phyloP scores from a whole-genome alignment of 2,329 filamentous ascomycete genomes.

The Neofusicoccum sp. region DNA sequence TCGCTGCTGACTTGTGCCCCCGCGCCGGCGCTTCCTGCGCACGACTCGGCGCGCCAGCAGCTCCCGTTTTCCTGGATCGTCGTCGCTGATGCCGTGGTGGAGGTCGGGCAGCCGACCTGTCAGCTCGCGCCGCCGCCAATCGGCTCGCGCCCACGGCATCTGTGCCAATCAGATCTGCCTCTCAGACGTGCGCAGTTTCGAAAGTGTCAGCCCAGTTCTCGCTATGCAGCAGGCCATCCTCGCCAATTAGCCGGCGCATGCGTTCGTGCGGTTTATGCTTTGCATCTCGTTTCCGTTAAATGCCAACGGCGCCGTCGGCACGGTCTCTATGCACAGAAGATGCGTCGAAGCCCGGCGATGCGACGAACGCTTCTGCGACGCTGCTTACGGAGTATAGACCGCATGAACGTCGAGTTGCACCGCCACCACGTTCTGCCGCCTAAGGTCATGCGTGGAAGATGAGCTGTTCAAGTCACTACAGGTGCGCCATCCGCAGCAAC shows the following conservation, averaged over 20 bases:
- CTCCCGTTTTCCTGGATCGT: background rate
- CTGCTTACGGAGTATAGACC: too few relatives aligned
- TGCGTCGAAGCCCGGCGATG: background rate
- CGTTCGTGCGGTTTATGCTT: background rate
- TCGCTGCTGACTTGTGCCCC: background rate
- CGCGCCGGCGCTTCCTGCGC: background rate
- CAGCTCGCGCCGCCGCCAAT: background rate
- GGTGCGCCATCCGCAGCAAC: too few relatives aligned
- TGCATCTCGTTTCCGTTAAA: background rate
- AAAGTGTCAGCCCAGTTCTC: background rate
- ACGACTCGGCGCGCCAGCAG: background rate
- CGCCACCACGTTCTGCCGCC: too few relatives aligned
- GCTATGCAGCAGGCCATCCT: background rate
- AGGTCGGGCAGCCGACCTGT: background rate
- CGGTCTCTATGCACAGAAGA: background rate
- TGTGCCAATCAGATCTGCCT: background rate
- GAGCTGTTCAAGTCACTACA: too few relatives aligned
- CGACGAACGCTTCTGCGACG: background rate
- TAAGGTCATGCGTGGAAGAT: too few relatives aligned
- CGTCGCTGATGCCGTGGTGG: background rate
- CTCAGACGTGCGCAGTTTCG: background rate
- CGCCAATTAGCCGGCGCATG: background rate
- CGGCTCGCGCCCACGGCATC: background rate
- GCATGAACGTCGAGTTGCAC: too few relatives aligned
- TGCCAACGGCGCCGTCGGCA: background rate